Percentiles rank a stretch among this genome's conserved stretches.
These are phyloP conservation scores for Astrocystis sublimbata DNA, from an alignment of 495 filamentous ascomycete genomes.

Conservation along the genomic window DNA sequence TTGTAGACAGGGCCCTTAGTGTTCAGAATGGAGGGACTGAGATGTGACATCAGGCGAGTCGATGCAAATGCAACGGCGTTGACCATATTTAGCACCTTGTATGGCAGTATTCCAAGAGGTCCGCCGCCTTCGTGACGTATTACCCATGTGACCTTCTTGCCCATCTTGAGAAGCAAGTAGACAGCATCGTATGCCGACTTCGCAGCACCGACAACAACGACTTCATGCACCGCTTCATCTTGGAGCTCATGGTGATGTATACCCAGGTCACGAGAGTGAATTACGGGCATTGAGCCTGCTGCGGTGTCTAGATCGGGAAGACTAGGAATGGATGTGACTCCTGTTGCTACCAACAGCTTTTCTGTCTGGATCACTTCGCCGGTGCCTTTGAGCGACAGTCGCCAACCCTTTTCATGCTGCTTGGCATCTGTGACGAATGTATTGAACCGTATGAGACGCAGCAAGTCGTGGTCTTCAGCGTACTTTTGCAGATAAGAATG, in stretches of 20 bases:
- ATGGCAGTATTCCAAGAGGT: conserved; percentile 36
- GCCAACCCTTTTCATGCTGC: conserved; percentile 29
- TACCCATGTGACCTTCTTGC: conserved; percentile 50
- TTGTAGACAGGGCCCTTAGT: conserved; percentile 24
- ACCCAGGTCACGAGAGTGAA: conserved; percentile 40
- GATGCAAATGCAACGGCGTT: conserved; percentile 29
- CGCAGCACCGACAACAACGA: conserved; percentile 46
- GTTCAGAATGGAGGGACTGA: conserved; percentile 37
- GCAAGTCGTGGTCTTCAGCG: conserved; percentile 35
- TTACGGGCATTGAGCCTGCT: conserved; percentile 32
- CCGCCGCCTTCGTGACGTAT: conserved; percentile 43
- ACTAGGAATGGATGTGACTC: conserved; percentile 42
- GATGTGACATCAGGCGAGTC: conserved; percentile 25
- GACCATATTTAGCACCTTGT: conserved; percentile 31
- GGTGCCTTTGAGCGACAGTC: conserved; percentile 23
- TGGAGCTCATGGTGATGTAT: conserved; percentile 26
- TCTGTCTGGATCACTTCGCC: conserved; percentile 27
- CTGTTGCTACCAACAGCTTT: conserved; percentile 50
- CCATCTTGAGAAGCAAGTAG: conserved; percentile 39
- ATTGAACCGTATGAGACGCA: conserved; percentile 32
- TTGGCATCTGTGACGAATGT: conserved; percentile 31
- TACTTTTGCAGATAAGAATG: conserved; percentile 32
- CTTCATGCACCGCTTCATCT: conserved; percentile 22
- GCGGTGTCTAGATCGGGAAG: conserved; percentile 38
- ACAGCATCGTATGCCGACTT: conserved; percentile 52